Evolutionary conservation across 768 basidiomycete species (phyloP).

Genomic region (Chalciporus chontae): DNA sequence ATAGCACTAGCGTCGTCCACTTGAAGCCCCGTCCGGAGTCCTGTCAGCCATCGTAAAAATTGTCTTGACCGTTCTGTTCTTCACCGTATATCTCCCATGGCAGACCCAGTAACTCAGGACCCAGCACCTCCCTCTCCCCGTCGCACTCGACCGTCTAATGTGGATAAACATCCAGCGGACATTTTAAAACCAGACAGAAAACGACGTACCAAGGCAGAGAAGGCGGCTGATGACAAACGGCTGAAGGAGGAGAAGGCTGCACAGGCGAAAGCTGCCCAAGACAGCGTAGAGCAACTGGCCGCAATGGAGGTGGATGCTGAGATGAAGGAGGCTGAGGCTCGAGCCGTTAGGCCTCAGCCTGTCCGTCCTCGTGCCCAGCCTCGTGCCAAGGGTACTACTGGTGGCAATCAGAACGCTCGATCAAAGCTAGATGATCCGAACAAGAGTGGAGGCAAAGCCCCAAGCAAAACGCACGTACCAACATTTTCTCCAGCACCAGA

Average conservation of each 20-base stretch:
- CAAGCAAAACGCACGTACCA: too few species aligned
- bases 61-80: too few species aligned
- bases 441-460: too few species aligned
- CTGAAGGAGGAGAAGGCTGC: constrained; percentile 1
- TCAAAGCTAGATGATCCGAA: neutral
- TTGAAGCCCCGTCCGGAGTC: too few species aligned
- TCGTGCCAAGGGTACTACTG: neutral
- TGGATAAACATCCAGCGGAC: constrained; percentile 3
- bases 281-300: neutral
- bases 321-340: neutral
- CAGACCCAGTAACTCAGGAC: neutral
- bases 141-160: neutral
- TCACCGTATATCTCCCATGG: too few species aligned
- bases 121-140: neutral
- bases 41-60: too few species aligned
- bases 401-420: neutral
- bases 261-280: neutral
- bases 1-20: too few species aligned
- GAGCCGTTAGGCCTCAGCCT: neutral
- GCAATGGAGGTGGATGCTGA: constrained; percentile 1
- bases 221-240: constrained; percentile 4
- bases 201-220: constrained; percentile 6
- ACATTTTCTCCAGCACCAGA: too few species aligned
- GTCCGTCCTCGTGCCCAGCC: neutral
- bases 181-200: neutral